Percentiles rank a stretch among this genome's conserved stretches.
phyloP scores from a whole-genome alignment of 257 asterid genomes.

The Jacaranda mimosifolia region DNA sequence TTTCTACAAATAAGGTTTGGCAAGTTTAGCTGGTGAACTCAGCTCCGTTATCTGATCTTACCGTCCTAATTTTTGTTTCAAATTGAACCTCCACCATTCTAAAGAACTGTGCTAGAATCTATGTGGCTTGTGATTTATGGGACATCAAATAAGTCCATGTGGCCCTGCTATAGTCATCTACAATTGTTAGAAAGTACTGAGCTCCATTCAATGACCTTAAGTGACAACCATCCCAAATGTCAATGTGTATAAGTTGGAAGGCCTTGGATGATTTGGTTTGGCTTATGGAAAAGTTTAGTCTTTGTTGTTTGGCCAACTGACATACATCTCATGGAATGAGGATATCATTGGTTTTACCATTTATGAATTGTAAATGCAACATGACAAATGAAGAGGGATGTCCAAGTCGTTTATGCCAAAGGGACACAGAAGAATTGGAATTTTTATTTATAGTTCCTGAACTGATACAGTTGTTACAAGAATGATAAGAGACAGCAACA shows the following conservation, averaged over 20 bases:
- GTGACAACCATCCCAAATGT: conserved; percentile 18
- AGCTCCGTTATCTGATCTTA: conserved; percentile 7
- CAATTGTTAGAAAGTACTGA: conserved; percentile 14
- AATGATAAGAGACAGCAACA: neutral
- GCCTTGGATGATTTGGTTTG: neutral
- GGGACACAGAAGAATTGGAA: neutral
- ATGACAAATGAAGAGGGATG: neutral
- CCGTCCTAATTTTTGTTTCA: neutral
- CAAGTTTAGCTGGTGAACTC: neutral
- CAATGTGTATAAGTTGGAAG: conserved; percentile 20
- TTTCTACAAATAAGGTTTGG: neutral
- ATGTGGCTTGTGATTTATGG: neutral
- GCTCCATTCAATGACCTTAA: neutral
- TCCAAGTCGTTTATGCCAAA: conserved; percentile 1
- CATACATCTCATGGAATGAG: neutral
- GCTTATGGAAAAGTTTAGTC: neutral
- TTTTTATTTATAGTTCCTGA: too few species aligned
- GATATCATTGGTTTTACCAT: neutral
- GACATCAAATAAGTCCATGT: conserved; percentile 7
- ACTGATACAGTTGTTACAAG: neutral
- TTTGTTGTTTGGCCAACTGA: neutral
- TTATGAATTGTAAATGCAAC: neutral
- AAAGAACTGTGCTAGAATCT: neutral
- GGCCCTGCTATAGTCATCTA: conserved; percentile 4
- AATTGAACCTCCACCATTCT: neutral